Percentiles rank a stretch among this genome's conserved stretches.
These are phyloP conservation scores for Cucurbita ficifolia DNA, from an alignment of 306 rosid genomes.

Conservation along the genomic window DNA sequence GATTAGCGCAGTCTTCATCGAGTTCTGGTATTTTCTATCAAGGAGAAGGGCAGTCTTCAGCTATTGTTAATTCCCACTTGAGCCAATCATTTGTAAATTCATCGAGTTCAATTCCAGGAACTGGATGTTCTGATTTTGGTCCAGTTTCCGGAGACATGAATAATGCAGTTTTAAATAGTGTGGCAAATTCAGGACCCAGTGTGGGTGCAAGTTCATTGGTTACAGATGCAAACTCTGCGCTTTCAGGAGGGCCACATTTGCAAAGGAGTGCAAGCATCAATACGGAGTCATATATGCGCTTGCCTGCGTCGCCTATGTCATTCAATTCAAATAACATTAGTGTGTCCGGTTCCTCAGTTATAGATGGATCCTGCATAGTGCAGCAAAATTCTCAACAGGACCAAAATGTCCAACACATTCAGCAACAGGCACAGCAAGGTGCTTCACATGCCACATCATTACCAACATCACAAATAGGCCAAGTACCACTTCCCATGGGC, in stretches of 20 bases:
- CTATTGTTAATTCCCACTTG: constrained; percentile 69
- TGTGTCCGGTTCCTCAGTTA: constrained; percentile 76
- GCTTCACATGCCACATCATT: constrained; percentile 55
- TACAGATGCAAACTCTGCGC: constrained; percentile 93
- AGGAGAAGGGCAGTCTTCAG: constrained; percentile 81
- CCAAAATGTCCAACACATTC: constrained; percentile 61
- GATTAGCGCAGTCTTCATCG: constrained; percentile 77
- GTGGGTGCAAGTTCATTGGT: constrained; percentile 95
- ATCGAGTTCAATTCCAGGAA: constrained; percentile 58
- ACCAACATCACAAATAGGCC: constrained; percentile 47
- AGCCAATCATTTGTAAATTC: constrained; percentile 74
- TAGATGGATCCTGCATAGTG: constrained; percentile 79
- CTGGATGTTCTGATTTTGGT: constrained; percentile 66
- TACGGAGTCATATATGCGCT: constrained; percentile 64
- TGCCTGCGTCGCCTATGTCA: constrained; percentile 91
- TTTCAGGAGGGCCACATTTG: constrained; percentile 89
- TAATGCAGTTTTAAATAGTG: constrained; percentile 60
- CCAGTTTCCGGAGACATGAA: constrained; percentile 84
- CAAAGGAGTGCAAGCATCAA: constrained; percentile 97
- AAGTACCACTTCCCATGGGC: constrained; percentile 39
- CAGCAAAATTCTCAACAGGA: constrained; percentile 82
- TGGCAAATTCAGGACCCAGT: constrained; percentile 85
- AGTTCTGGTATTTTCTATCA: constrained; percentile 97
- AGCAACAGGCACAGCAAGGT: constrained; percentile 49
- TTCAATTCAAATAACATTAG: constrained; percentile 89